Percentiles rank a stretch among this genome's conserved stretches.
These are phyloP conservation scores for Kwoniella bestiolae DNA, from an alignment of 768 basidiomycete genomes.

Conservation along the genomic window DNA sequence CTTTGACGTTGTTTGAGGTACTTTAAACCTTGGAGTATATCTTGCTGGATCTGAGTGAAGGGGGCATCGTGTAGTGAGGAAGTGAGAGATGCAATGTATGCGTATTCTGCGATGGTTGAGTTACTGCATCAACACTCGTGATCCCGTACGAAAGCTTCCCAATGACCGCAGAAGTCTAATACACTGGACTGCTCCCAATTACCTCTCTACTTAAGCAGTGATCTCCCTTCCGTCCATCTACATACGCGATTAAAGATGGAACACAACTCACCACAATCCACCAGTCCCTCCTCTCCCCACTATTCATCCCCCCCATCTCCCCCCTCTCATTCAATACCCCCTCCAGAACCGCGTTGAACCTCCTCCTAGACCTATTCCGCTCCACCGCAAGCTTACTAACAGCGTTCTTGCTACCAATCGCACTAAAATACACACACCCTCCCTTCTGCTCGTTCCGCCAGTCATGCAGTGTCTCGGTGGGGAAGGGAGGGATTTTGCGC, in stretches of 20 bases:
- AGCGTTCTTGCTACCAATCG: slow-evolving; percentile 25
- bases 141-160: too few species aligned
- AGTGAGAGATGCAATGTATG: slow-evolving; percentile 22
- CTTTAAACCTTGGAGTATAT: slow-evolving; percentile 13
- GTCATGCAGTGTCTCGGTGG: not conserved
- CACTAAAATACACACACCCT: slow-evolving; percentile 12
- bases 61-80: slow-evolving; percentile 18
- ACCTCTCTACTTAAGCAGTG: too few species aligned
- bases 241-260: too few species aligned
- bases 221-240: too few species aligned
- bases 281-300: slow-evolving; percentile 4
- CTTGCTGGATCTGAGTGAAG: slow-evolving; percentile 8
- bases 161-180: too few species aligned
- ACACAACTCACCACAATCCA: slow-evolving; percentile 12
- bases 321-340: slow-evolving; percentile 17
- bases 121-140: too few species aligned
- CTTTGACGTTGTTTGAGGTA: slow-evolving; percentile 10
- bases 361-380: slow-evolving; percentile 22
- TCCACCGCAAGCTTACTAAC: slow-evolving; percentile 37
- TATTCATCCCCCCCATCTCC: not conserved
- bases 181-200: too few species aligned
- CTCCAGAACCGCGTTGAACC: slow-evolving; percentile 33
- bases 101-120: slow-evolving; percentile 22
- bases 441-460: not conserved
- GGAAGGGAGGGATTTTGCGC: slow-evolving; percentile 21